Percentiles rank a stretch among this genome's conserved stretches.
Conservation (phyloP, 2,329 filamentous ascomycete genomes). For the Hypoxylon sp. region DNA sequence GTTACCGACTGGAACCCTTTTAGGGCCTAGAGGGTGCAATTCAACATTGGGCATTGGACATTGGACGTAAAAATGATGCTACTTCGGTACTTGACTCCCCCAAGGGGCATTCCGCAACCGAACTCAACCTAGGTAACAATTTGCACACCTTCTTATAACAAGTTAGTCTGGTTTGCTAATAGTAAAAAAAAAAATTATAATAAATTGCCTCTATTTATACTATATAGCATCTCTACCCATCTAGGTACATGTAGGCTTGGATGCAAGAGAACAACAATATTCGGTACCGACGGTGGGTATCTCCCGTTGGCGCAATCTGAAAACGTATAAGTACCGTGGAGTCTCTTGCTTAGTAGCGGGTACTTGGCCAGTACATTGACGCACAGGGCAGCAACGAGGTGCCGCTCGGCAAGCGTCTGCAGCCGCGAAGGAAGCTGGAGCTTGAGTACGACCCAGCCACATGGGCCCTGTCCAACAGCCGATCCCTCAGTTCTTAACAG, state of each 20-base stretch:
- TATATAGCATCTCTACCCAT: not conserved
- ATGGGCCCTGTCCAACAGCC: conserved; percentile 47
- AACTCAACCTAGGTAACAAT: not conserved
- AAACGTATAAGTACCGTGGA: conserved; percentile 7
- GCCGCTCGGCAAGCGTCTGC: conserved; percentile 43
- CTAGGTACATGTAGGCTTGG: not conserved
- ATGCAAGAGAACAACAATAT: not conserved
- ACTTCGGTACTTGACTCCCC: conserved; percentile 20
- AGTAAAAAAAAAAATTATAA: not conserved
- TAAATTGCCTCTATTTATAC: not conserved
- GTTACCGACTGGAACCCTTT: conserved; percentile 21
- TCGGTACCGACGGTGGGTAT: conserved; percentile 21
- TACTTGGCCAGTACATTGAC: conserved; percentile 33
- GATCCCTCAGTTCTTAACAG: conserved; percentile 41
- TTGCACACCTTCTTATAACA: not conserved
- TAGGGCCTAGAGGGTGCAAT: conserved; percentile 8
- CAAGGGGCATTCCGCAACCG: conserved; percentile 2
- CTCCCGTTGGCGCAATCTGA: conserved; percentile 7
- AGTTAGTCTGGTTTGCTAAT: not conserved
- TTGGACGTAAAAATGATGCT: conserved; percentile 17
- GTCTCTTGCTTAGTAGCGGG: conserved; percentile 11
- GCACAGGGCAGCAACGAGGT: conserved; percentile 35
- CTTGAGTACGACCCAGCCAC: conserved; percentile 46
- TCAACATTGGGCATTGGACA: not conserved
- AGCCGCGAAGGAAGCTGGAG: conserved; percentile 44